Conservation (phyloP, 2,329 filamentous ascomycete species). For the Xylaria sp. region DNA sequence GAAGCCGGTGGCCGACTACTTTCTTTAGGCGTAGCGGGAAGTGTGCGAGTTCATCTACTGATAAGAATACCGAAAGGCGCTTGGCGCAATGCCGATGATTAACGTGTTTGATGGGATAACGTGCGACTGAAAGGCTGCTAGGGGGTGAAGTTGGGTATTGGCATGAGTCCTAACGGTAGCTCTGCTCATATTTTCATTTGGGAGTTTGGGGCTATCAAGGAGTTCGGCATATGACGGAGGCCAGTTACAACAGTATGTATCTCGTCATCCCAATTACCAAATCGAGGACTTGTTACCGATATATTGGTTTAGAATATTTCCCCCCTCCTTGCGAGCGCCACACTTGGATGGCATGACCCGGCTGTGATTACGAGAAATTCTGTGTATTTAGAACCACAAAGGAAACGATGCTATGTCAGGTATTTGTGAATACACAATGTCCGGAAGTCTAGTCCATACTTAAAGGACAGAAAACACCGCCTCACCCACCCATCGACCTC, state of each 20-base stretch:
- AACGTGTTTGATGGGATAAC: not conserved
- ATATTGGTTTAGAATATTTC: not conserved
- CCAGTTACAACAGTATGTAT: not conserved
- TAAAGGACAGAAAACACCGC: not conserved
- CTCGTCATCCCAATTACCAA: not conserved
- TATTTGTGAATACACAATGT: not conserved
- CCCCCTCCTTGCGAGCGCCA: too few relatives aligned
- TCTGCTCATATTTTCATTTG: not conserved
- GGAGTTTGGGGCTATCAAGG: slow-evolving; percentile 18
- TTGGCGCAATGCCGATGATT: not conserved
- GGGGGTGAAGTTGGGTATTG: not conserved
- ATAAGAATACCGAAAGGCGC: not conserved
- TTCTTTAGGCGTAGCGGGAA: slow-evolving; percentile 58
- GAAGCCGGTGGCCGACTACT: slow-evolving; percentile 97
- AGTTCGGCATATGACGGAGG: not conserved
- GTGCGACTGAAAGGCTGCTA: not conserved
- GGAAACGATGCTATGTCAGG: slow-evolving; percentile 10
- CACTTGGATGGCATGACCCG: not conserved
- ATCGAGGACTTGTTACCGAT: not conserved
- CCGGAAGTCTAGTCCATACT: not conserved
- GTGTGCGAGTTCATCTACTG: not conserved
- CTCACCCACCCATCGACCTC: not conserved
- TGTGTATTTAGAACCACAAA: slow-evolving; percentile 24
- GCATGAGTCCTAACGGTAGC: not conserved
- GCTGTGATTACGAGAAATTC: not conserved